phyloP scores from a whole-genome alignment of 495 filamentous ascomycete genomes.

The Hypoxylon fuscum region DNA sequence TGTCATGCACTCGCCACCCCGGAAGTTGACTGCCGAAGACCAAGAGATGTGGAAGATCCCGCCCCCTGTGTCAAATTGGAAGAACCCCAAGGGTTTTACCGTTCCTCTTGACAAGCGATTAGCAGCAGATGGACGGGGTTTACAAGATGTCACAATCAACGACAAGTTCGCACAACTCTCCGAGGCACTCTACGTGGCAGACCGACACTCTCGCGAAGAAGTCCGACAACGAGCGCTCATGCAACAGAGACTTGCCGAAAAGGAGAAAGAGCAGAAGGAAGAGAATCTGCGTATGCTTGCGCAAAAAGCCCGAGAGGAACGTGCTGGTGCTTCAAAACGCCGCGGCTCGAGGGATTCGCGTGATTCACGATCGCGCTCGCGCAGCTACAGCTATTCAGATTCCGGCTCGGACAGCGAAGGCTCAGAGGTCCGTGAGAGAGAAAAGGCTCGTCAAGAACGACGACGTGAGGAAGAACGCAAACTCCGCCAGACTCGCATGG shows the following conservation, averaged over 20 bases:
- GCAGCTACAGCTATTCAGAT: constrained; percentile 65
- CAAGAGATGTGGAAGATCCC: constrained; percentile 98
- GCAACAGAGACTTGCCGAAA: constrained; percentile 97
- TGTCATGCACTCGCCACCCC: constrained; percentile 92
- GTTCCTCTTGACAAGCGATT: constrained; percentile 96
- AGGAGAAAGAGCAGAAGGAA: constrained; percentile 93
- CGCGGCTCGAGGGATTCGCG: constrained; percentile 57
- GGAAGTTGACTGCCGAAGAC: constrained; percentile 95
- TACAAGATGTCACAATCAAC: constrained; percentile 97
- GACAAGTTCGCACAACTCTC: constrained; percentile 98
- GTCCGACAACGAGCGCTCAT: constrained; percentile 91
- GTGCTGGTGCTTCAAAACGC: constrained; percentile 64
- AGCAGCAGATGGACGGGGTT: constrained; percentile 90
- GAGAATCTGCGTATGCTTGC: constrained; percentile 90
- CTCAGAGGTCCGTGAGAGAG: constrained; percentile 78
- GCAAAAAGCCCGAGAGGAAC: constrained; percentile 88
- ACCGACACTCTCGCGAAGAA: constrained; percentile 94
- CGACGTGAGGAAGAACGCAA: constrained; percentile 86
- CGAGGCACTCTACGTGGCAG: constrained; percentile 92
- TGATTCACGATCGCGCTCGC: constrained; percentile 60
- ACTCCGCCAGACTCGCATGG: constrained; percentile 94
- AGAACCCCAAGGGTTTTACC: constrained; percentile 98
- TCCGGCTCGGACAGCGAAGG: constrained; percentile 69
- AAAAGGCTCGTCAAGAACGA: constrained; percentile 79
- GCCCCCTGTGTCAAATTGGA: constrained; percentile 96